Evolutionary conservation across 768 basidiomycete genomes (phyloP).

Genomic region (Baorangia bicolor): DNA sequence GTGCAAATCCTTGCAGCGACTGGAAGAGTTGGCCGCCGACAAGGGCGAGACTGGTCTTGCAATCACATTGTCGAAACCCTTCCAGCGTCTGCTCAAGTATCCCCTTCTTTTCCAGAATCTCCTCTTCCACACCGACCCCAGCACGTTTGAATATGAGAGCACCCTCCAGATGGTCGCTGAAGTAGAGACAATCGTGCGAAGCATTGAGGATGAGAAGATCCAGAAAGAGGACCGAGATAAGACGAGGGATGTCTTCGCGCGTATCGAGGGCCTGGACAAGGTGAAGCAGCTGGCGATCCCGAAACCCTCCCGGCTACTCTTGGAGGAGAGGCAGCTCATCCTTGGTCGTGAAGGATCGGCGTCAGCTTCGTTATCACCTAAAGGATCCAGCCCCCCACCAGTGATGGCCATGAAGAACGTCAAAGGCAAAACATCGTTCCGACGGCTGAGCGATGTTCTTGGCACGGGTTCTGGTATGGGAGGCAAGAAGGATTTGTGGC

Average conservation of each 20-base stretch:
- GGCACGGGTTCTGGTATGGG: slow-evolving; percentile 53
- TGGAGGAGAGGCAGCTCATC: slow-evolving; percentile 69
- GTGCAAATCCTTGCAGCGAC: slow-evolving; percentile 66
- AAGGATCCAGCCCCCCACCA: slow-evolving; percentile 36
- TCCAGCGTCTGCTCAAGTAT: slow-evolving; percentile 95
- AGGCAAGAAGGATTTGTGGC: slow-evolving; percentile 87
- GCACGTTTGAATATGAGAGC: slow-evolving; percentile 95
- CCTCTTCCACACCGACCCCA: slow-evolving; percentile 95
- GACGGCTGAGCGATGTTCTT: slow-evolving; percentile 87
- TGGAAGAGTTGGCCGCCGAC: slow-evolving; percentile 79
- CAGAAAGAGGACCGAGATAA: slow-evolving; percentile 94
- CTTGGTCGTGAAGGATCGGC: slow-evolving; percentile 32
- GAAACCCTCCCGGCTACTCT: slow-evolving; percentile 82
- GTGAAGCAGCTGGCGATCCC: slow-evolving; percentile 90
- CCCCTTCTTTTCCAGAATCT: slow-evolving; percentile 97
- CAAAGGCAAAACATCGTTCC: slow-evolving; percentile 83
- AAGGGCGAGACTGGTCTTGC: slow-evolving; percentile 93
- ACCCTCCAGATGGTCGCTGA: slow-evolving; percentile 96
- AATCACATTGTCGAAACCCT: slow-evolving; percentile 95
- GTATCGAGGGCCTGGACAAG: slow-evolving; percentile 95
- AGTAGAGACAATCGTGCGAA: slow-evolving; percentile 92
- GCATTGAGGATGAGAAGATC: slow-evolving; percentile 98
- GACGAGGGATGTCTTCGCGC: slow-evolving; percentile 91
- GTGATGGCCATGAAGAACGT: slow-evolving; percentile 51
- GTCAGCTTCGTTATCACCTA: slow-evolving; percentile 19